These are phyloP conservation scores for Saccharomycopsis malanga DNA, from an alignment of 805 yeast genomes.

Conservation along the genomic window DNA sequence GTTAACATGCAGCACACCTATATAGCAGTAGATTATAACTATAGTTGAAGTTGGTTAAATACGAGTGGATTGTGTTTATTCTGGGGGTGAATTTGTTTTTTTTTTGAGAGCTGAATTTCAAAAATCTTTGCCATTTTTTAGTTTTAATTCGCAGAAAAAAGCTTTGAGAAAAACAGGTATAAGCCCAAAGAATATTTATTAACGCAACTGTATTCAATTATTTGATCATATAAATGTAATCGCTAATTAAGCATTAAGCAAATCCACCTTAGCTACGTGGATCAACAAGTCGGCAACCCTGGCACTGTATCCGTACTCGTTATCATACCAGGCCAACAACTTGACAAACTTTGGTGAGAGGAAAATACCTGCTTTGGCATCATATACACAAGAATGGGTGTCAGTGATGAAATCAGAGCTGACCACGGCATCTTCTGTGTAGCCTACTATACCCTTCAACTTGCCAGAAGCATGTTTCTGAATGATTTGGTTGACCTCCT, in stretches of 20 bases:
- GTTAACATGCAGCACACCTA: too few species aligned
- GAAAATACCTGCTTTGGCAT: slow-evolving; percentile 63
- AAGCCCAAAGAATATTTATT: too few species aligned
- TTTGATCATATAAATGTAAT: too few species aligned
- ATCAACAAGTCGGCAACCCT: slow-evolving; percentile 67
- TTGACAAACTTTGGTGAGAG: slow-evolving; percentile 65
- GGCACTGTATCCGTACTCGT: slow-evolving; percentile 70
- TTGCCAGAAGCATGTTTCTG: slow-evolving; percentile 54
- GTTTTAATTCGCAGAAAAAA: too few species aligned
- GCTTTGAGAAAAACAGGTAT: too few species aligned
- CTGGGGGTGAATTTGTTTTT: too few species aligned
- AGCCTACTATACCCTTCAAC: slow-evolving; percentile 57
- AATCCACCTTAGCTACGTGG: slow-evolving; percentile 44
- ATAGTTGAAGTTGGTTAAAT: too few species aligned
- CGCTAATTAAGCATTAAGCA: not conserved
- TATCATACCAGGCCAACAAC: slow-evolving; percentile 68
- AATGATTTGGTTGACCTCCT: slow-evolving; percentile 52
- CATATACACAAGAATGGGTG: slow-evolving; percentile 57
- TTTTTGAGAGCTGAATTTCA: too few species aligned
- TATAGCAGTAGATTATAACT: too few species aligned
- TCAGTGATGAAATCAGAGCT: slow-evolving; percentile 63
- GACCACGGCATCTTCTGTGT: slow-evolving; percentile 67
- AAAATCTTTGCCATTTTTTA: too few species aligned
- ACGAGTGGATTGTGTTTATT: too few species aligned
- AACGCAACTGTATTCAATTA: too few species aligned